Evolutionary conservation across 139 green algal genomes (phyloP).

Genomic region (Chlamydomonas incerta): DNA sequence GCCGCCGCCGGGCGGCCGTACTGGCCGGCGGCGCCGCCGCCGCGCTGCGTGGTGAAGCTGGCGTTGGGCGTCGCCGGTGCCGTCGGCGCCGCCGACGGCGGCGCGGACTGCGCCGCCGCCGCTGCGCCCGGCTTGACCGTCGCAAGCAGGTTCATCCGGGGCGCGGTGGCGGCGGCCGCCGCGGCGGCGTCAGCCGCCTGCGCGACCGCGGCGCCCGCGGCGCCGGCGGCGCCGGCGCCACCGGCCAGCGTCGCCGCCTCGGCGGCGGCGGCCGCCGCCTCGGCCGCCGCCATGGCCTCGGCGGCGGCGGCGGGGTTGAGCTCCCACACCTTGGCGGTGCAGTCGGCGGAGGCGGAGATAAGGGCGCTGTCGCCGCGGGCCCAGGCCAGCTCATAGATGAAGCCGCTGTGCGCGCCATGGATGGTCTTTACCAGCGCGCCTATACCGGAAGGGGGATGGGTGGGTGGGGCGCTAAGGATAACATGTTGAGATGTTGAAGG

Average conservation of each 20-base stretch:
- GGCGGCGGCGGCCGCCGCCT: background rate
- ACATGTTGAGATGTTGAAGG: too few relatives aligned
- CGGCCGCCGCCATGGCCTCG: background rate
- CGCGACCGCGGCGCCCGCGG: background rate
- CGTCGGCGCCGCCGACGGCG: background rate
- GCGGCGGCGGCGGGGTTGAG: conserved; percentile 26
- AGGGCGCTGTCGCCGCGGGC: conserved; percentile 53
- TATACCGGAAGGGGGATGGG: too few relatives aligned
- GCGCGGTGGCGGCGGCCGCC: conserved; percentile 15
- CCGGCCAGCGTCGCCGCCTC: background rate
- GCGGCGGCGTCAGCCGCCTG: background rate
- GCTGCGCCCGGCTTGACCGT: background rate
- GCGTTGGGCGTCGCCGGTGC: background rate
- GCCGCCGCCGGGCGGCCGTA: background rate
- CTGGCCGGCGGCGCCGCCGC: background rate
- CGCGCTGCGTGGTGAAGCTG: background rate
- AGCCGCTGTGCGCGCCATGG: conserved; percentile 28
- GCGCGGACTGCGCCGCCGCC: background rate
- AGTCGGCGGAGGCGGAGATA: conserved; percentile 59
- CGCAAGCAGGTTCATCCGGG: conserved; percentile 1
- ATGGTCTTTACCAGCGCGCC: conserved; percentile 17
- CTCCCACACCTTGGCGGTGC: conserved; percentile 57
- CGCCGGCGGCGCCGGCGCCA: background rate
- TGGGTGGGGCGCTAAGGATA: too few relatives aligned
- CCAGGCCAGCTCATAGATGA: conserved; percentile 64